Evolutionary conservation across 805 yeast genomes (phyloP), one percentile per base, ranked within the genome.

Genomic region (Metschnikowia corniflorae): DNA sequence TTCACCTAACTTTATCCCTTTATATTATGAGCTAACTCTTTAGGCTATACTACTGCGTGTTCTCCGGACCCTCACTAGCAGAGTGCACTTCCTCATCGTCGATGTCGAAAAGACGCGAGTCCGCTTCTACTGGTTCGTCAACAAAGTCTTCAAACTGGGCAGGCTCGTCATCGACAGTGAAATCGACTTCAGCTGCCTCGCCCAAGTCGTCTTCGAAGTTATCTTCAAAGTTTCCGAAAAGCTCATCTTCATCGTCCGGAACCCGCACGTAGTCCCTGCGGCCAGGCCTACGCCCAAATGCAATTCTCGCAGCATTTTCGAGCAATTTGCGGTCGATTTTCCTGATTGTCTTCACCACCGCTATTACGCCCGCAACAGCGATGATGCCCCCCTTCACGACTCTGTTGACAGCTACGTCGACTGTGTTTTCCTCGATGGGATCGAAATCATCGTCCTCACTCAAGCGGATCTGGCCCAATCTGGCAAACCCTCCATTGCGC

Each of bases 401-500:
- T 16, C 55, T 51, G 47, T 82, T 84, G 14, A 80, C 82, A 7
- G 74, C 69, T 23, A 63, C 67, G 48, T 82, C 88, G 6, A 77
- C 69, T 6, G 56, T 47, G 46, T 80, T 82, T 43, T 84, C 77
- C 53, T 82, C 89, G 31, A 82, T 73, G 4, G 71, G 72, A n/a
- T 64, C 60, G 46, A 73, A 68, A 42, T 61, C 73, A 33, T 77
- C 83, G 17, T 63, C 70, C 20, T 80, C 87, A 32, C 87, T 95
- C 30, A 89, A 70, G 46, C 94, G 70, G 42, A 89, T 89, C 57
- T 84, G 94, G 13, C 96, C 96, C 57, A 86, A 80, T 49, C 85
- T 70, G 22, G 76, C 61, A 56, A 82, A 78, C 0, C 88, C 88
- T 16, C 89, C 89, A 54, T 82, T 82, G 48, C 88, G 69, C 40